A percentile compares a stretch with the other conserved stretches of the same genome.
These are phyloP conservation scores for Diaporthe velutina DNA, from an alignment of 2,329 filamentous ascomycete species.

Conservation along the genomic window DNA sequence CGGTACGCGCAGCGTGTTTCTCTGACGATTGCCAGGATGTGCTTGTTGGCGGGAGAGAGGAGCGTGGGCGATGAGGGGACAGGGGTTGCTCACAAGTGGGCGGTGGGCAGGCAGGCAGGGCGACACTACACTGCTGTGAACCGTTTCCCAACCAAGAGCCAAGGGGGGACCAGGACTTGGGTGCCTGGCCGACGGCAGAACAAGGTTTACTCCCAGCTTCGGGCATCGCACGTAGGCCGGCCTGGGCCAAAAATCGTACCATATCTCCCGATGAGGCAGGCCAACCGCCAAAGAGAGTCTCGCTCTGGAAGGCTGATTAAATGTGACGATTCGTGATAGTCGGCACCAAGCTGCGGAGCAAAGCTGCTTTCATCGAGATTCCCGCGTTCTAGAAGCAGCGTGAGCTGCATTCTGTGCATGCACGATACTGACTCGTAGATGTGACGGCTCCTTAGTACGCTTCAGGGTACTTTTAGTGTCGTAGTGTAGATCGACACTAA, in stretches of 20 bases:
- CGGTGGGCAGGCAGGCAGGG: not conserved
- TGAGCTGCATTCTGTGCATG: slow-evolving; percentile 9
- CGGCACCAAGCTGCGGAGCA: not conserved
- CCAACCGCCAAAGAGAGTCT: slow-evolving; percentile 21
- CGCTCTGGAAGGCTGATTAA: slow-evolving; percentile 19
- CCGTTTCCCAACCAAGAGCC: not conserved
- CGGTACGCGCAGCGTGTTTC: slow-evolving; percentile 17
- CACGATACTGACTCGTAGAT: slow-evolving; percentile 19
- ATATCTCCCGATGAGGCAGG: slow-evolving; percentile 19
- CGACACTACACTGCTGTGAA: not conserved
- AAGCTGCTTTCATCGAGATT: not conserved
- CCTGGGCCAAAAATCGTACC: slow-evolving; percentile 24
- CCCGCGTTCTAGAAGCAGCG: slow-evolving; percentile 11
- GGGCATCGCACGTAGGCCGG: not conserved
- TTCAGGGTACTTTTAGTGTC: not conserved
- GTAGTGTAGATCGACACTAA: slow-evolving; percentile 13
- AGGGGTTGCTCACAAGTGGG: too few species aligned
- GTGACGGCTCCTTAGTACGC: not conserved
- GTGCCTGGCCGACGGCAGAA: slow-evolving; percentile 11
- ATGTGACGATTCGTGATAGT: not conserved
- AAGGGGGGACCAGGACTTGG: not conserved
- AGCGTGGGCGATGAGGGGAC: not conserved
- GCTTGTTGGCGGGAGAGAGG: not conserved
- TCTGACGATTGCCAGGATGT: slow-evolving; percentile 6
- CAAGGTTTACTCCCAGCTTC: slow-evolving; percentile 3